Evolutionary conservation across 306 rosid species (phyloP).

Genomic region (Dicorynia guianensis): DNA sequence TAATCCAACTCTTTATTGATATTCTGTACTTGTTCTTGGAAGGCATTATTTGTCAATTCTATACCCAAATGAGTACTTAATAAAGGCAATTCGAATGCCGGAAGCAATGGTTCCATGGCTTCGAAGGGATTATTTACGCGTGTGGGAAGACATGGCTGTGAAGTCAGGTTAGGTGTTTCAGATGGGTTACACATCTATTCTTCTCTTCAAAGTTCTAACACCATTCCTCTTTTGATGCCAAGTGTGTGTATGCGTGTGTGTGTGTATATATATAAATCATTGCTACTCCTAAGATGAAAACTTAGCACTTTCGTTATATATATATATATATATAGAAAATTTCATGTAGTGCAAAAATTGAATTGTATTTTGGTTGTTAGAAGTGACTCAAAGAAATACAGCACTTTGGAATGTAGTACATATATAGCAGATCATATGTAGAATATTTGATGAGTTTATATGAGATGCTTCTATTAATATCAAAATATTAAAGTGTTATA

Average conservation of each 20-base stretch:
- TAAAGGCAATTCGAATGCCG: not conserved
- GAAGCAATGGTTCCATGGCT: constrained; percentile 29
- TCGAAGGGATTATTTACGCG: not conserved
- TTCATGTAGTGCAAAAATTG: too few relatives aligned
- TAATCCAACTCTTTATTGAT: too few relatives aligned
- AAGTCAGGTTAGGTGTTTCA: constrained; percentile 11
- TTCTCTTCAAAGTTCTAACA: constrained; percentile 43
- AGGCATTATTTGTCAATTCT: not conserved
- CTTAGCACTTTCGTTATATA: too few relatives aligned
- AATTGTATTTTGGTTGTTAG: too few relatives aligned
- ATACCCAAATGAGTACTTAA: not conserved
- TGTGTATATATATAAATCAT: not conserved
- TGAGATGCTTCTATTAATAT: not conserved
- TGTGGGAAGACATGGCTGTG: constrained; percentile 28
- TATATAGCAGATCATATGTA: too few relatives aligned
- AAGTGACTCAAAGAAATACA: not conserved
- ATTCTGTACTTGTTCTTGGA: not conserved
- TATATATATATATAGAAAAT: too few relatives aligned
- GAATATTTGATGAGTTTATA: too few relatives aligned
- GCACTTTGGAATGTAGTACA: too few relatives aligned
- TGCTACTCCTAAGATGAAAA: not conserved
- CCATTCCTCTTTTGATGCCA: not conserved
- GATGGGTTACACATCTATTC: not conserved
- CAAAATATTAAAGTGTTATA: not conserved
- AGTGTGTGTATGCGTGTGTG: too few relatives aligned